Evolutionary conservation across 768 basidiomycete genomes (phyloP), one percentile per base, ranked within the genome.

Genomic region (Aureoboletus auriporus): DNA sequence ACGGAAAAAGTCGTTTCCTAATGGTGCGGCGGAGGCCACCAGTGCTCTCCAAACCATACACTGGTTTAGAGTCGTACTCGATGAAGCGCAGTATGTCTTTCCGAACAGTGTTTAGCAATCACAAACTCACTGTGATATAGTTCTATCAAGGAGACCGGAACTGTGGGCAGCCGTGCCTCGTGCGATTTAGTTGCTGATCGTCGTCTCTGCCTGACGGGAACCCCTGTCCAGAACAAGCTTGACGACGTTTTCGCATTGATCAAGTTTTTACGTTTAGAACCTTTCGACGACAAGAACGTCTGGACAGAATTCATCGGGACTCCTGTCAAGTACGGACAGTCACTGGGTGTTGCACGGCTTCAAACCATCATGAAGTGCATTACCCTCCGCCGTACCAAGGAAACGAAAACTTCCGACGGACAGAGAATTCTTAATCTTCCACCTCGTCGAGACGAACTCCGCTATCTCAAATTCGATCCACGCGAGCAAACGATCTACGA

Each of bases 171-270:
- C 53, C 84, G 91, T 47, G 96, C 96, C 7, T 93, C 89, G 11
- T 98, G 96, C 68, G 93, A 96, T 65, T 78, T 99, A 42, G 79
- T 87, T 67, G 92, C 96, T 13, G 91, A 97, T 62, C 84, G 96
- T 44, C 84, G 96, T 13, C 74, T 97, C 37, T 94, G 92, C 66
- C 74, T 99, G 35, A 94, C 94, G n/a, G 96, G 96, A 47, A 99
- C 96, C 8, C 96, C 96, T 1, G 93, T 99, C 33, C 96, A 99
- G 72, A 99, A 99, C 76, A 96, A 95, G 69, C 80, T 98, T 44
- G 96, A 98, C 70, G 96, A 99, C 63, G 87, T 99, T 42, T 98
- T 87, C 67, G 96, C 96, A 5, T 75, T 99, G 50, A 84, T 99
- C 76, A 96, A 96, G 69, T 98, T 99, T 71, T 71, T 99, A 46